Evolutionary conservation across 305 asterid species (phyloP).

Genomic region (Withania somnifera): DNA sequence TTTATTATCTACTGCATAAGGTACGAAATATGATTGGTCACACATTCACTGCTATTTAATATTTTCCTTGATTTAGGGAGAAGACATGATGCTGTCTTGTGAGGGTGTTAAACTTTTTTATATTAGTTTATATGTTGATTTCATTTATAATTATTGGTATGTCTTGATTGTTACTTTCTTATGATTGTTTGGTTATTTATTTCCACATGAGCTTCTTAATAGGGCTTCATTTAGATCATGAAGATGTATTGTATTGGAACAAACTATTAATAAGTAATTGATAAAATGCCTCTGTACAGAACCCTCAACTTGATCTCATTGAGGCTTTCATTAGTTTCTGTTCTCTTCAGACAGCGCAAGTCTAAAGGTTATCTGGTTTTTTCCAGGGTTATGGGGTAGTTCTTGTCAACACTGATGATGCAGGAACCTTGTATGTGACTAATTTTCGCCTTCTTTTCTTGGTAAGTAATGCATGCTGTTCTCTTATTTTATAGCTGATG

Average conservation of each 20-base stretch:
- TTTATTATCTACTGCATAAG: not conserved
- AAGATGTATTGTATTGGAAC: not conserved
- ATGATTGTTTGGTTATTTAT: not conserved
- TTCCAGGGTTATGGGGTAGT: conserved; percentile 81
- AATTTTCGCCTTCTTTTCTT: conserved; percentile 92
- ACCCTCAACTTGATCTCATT: not conserved
- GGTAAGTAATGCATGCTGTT: conserved; percentile 34
- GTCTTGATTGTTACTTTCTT: not conserved
- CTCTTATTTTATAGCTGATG: not conserved
- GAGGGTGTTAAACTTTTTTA: not conserved
- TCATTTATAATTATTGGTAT: not conserved
- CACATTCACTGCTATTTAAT: not conserved
- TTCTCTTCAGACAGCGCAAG: conserved; percentile 4
- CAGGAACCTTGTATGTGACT: conserved; percentile 83
- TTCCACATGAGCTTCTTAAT: not conserved
- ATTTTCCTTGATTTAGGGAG: not conserved
- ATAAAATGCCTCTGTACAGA: not conserved
- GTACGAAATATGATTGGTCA: not conserved
- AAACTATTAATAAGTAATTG: not conserved
- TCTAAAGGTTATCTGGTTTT: conserved; percentile 15
- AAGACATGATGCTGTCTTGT: not conserved
- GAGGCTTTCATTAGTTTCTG: not conserved
- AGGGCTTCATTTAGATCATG: not conserved
- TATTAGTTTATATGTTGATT: not conserved
- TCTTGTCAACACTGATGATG: conserved; percentile 91